phyloP scores from a whole-genome alignment of 257 asterid genomes.

The Haberlea rhodopensis region DNA sequence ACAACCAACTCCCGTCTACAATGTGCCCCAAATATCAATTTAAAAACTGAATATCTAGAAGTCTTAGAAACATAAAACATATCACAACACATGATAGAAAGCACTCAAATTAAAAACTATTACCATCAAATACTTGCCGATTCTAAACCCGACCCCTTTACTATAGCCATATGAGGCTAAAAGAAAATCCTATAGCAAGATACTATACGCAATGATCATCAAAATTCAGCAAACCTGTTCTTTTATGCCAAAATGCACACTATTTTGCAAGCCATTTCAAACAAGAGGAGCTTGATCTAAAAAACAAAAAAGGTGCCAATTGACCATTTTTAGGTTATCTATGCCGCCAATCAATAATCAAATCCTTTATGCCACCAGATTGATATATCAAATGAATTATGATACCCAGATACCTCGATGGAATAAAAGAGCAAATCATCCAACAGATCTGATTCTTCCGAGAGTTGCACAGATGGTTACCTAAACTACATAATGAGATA shows the following conservation, averaged over 20 bases:
- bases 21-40: no score
- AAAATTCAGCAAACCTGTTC: no score
- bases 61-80: neutral
- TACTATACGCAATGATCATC: no score
- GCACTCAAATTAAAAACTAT: neutral
- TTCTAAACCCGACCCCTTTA: neutral
- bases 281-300: neutral
- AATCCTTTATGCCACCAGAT: neutral
- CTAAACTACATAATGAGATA: neutral
- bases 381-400: neutral
- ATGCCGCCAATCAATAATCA: neutral
- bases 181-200: neutral
- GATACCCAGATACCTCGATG: neutral
- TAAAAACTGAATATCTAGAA: neutral
- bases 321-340: neutral
- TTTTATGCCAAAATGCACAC: neutral
- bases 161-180: neutral
- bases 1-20: neutral
- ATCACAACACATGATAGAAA: neutral
- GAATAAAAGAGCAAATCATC: neutral
- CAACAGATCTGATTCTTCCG: neutral
- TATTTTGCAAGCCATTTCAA: neutral
- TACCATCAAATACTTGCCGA: neutral
- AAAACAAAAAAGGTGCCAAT: neutral
- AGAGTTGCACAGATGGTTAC: no score